Conservation (phyloP, 441 rosid species). For the Manihot esculenta region DNA sequence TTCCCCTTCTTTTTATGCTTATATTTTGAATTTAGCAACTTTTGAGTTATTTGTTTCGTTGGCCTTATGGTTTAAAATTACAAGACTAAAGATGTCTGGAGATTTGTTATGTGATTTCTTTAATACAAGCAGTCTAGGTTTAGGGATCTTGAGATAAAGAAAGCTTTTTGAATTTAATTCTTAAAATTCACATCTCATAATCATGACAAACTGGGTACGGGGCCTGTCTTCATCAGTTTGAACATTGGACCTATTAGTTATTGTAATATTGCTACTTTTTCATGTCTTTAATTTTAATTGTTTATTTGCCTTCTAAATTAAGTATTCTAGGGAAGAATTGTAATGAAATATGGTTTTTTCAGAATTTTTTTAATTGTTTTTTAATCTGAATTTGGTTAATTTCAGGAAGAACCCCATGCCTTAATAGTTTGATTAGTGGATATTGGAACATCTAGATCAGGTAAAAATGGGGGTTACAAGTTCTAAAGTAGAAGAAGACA, state of each 20-base stretch:
- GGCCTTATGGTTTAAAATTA: slow-evolving; percentile 7
- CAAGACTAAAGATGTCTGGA: slow-evolving; percentile 15
- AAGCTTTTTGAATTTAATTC: not conserved
- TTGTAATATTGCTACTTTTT: not conserved
- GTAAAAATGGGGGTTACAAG: slow-evolving; percentile 64
- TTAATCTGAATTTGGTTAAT: slow-evolving; percentile 13
- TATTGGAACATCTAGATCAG: slow-evolving; percentile 11
- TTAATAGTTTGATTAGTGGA: slow-evolving; percentile 18
- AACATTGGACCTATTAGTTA: not conserved
- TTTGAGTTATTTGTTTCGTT: slow-evolving; percentile 9
- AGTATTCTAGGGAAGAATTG: not conserved
- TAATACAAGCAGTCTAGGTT: slow-evolving; percentile 7
- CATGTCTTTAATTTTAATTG: not conserved
- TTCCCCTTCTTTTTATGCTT: slow-evolving; percentile 21
- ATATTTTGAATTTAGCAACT: slow-evolving; percentile 19
- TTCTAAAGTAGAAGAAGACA: slow-evolving; percentile 85
- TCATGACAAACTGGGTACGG: slow-evolving; percentile 2
- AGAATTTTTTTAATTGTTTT: not conserved
- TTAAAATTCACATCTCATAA: not conserved
- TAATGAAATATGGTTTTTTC: too few relatives aligned
- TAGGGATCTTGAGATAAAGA: slow-evolving; percentile 18
- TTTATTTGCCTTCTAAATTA: slow-evolving; percentile 1
- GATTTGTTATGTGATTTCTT: slow-evolving; percentile 6
- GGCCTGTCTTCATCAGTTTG: not conserved
- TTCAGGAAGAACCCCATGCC: slow-evolving; percentile 32